Percentiles rank a stretch among this genome's conserved stretches.
Evolutionary conservation across 2,329 filamentous ascomycete species (phyloP).

Genomic region (Neofusicoccum parvum): DNA sequence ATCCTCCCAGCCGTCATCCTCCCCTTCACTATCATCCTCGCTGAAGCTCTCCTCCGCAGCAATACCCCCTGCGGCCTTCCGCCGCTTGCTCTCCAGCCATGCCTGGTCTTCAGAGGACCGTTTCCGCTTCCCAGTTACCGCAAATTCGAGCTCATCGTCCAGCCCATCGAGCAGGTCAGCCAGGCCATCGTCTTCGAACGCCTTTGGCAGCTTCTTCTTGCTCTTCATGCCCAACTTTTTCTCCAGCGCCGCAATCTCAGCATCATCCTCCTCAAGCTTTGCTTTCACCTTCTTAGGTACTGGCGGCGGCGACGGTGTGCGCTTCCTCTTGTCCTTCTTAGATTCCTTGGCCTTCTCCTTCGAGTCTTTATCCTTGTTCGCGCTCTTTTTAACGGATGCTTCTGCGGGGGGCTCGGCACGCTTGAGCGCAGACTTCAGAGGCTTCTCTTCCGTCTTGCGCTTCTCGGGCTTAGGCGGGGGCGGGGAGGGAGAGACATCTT

Average conservation of each 20-base stretch:
- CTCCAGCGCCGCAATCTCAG: constrained; percentile 84
- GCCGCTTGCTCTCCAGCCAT: constrained; percentile 61
- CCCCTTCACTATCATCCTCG: constrained; percentile 28
- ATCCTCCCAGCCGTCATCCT: constrained; percentile 37
- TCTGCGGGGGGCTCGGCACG: constrained; percentile 27
- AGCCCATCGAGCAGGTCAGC: constrained; percentile 75
- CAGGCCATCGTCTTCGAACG: constrained; percentile 80
- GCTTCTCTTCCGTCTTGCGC: constrained; percentile 30
- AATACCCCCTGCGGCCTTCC: constrained; percentile 48
- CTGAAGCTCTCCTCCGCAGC: constrained; percentile 34
- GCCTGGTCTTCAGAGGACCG: constrained; percentile 58
- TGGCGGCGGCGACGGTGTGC: constrained; percentile 24
- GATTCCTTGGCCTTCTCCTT: constrained; percentile 26
- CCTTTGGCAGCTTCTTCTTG: constrained; percentile 71
- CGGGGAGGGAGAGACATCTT: constrained; percentile 24
- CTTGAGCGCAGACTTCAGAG: constrained; percentile 40
- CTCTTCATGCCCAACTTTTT: constrained; percentile 82
- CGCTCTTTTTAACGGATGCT: not conserved
- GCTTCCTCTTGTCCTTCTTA: constrained; percentile 24
- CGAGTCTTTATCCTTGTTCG: not conserved
- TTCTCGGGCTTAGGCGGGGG: constrained; percentile 25
- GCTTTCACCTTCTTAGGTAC: constrained; percentile 55
- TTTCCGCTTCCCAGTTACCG: constrained; percentile 55
- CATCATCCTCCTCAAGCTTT: constrained; percentile 74
- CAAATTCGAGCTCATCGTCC: constrained; percentile 51